Evolutionary conservation across 2,329 filamentous ascomycete genomes (phyloP).

Genomic region (Xylaria polymorpha): DNA sequence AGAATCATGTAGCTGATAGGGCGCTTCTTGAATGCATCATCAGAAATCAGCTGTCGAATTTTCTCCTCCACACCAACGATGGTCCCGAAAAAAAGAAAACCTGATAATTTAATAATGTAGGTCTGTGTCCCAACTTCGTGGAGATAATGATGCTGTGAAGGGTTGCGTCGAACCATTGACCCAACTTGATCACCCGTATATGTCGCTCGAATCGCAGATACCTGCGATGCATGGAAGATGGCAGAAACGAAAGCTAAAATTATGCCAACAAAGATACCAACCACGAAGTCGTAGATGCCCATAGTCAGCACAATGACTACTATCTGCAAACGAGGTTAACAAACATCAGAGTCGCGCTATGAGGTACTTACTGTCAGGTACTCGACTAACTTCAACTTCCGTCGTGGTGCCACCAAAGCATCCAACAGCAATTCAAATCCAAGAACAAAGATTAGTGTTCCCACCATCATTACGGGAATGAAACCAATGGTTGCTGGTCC

Average conservation of each 20-base stretch:
- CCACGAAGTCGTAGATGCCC: conserved; percentile 96
- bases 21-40: conserved; percentile 78
- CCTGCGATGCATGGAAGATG: conserved; percentile 89
- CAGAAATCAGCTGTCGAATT: conserved; percentile 83
- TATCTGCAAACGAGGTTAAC: conserved; percentile 62
- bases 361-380: conserved; percentile 77
- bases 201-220: conserved; percentile 88
- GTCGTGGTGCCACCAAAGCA: conserved; percentile 87
- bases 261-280: conserved; percentile 92
- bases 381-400: conserved; percentile 86
- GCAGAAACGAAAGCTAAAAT: conserved; percentile 90
- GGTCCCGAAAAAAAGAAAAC: conserved; percentile 98
- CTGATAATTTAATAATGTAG: conserved; percentile 88
- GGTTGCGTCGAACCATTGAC: conserved; percentile 92
- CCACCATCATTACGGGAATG: conserved; percentile 97
- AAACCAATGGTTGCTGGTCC: conserved; percentile 91
- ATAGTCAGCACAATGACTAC: conserved; percentile 92
- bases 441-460: conserved; percentile 91
- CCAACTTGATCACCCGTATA: conserved; percentile 90
- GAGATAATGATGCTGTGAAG: conserved; percentile 87
- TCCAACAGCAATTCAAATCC: conserved; percentile 93
- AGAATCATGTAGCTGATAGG: conserved; percentile 92
- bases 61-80: conserved; percentile 95
- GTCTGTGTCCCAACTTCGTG: conserved; percentile 88
- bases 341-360: conserved; percentile 32